These are phyloP conservation scores for Pythium sukuiense DNA, from an alignment of 352 stramenopile genomes.

Conservation along the genomic window DNA sequence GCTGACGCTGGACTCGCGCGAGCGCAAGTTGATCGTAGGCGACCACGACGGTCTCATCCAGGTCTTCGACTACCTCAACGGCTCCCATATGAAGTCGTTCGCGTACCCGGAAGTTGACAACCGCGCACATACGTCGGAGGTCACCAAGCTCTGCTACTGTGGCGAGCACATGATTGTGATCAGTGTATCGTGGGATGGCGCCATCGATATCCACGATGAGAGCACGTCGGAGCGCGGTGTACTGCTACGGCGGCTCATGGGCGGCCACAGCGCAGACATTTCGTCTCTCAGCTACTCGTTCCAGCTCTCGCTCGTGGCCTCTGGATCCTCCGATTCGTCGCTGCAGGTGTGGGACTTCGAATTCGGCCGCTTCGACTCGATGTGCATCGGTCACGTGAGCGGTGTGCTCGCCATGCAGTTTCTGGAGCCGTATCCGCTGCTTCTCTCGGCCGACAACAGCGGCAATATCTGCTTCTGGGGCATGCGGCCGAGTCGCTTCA, in stretches of 20 bases:
- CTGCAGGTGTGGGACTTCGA: constrained; percentile 89
- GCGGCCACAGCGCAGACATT: constrained; percentile 78
- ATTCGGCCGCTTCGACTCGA: constrained; percentile 77
- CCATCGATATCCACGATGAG: constrained; percentile 86
- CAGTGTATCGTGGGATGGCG: constrained; percentile 76
- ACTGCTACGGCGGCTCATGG: constrained; percentile 68
- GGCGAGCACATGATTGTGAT: constrained; percentile 86
- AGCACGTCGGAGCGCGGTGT: constrained; percentile 77
- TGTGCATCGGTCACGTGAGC: constrained; percentile 72
- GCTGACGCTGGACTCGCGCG: constrained; percentile 74
- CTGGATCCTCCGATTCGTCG: constrained; percentile 62
- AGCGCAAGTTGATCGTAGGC: constrained; percentile 87
- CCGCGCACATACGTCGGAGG: constrained; percentile 67
- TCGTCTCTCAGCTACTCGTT: constrained; percentile 74
- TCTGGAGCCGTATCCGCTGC: constrained; percentile 69
- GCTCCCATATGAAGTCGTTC: constrained; percentile 86
- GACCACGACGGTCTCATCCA: constrained; percentile 78
- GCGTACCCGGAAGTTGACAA: constrained; percentile 65
- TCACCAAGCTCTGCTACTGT: constrained; percentile 80
- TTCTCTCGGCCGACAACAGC: constrained; percentile 64
- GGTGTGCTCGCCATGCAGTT: constrained; percentile 68
- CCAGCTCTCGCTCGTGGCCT: constrained; percentile 75
- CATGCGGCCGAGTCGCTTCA: constrained; percentile 60
- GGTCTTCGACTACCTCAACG: constrained; percentile 89
- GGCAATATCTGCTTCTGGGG: constrained; percentile 81